Evolutionary conservation across 495 filamentous ascomycete species (phyloP), one percentile per base, ranked within the genome.

Genomic region (Paragyromitra xinjiangensis): DNA sequence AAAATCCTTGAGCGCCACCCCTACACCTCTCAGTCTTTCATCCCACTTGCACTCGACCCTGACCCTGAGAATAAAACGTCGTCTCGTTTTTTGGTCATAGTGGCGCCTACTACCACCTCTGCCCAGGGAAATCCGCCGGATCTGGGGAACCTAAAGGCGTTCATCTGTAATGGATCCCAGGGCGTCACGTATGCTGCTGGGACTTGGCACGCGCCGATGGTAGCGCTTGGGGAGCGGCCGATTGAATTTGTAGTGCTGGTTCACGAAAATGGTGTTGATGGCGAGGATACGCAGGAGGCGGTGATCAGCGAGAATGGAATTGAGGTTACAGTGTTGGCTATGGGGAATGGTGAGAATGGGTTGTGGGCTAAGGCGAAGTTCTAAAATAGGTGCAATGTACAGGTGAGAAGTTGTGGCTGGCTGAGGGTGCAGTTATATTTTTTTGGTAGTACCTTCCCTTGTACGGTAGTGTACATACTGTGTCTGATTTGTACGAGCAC

Each of bases 181-280:
- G 94, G 93, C 2, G 92, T 99, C 22, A 97, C 94, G 16, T 99
- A 98, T 84, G 92, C 88, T 12, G 89, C 91, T 16, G 95, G 93
- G 16, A 97, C 93, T 55, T 99, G 96, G 95, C 95, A 99, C 87
- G 94, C 95, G 77, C 95, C 95, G 1, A 98, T 99, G 95, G 93
- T 92, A 16, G 94, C 93, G 58, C 81, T 98, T 24, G 95, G 95
- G 0, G 80, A 85, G 59, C 78, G 86, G 44, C 85, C 88, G 24
- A 88, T 94, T 37, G 91, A 92, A 80, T 99, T 98, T 84, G 89
- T 97, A 29, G 94, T 98, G 8, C 87, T 93, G 82, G 94, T 97
- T 84, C 93, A 90, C 85, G 91, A 90, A 16, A 99, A 96, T 84
- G 94, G 92, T 4, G 91, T 94, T 45, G 89, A 84, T 12, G 85